Conservation (phyloP, 192 early-diverging fungal species). For the Coemansia sp. region DNA sequence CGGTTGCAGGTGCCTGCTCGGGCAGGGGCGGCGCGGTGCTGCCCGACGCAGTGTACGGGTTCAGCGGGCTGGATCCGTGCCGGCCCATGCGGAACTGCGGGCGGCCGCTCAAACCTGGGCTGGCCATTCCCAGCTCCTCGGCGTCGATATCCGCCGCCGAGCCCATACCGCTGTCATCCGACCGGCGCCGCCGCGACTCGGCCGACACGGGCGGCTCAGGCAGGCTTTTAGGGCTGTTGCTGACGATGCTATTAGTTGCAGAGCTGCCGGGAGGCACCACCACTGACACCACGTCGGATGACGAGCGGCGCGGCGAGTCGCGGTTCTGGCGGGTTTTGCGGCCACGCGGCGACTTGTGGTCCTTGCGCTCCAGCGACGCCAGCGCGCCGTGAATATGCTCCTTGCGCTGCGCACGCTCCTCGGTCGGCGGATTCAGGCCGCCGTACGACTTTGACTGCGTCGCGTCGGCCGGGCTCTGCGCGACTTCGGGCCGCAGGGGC, state of each 20-base stretch:
- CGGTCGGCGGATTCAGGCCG: constrained; percentile 12
- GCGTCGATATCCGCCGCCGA: neutral
- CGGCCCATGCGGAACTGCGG: constrained; percentile 43
- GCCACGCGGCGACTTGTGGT: constrained; percentile 4
- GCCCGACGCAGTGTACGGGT: constrained; percentile 29
- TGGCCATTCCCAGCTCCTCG: no score
- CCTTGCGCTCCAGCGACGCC: constrained; percentile 31
- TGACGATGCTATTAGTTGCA: neutral
- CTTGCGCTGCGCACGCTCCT: constrained; percentile 8
- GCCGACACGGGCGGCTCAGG: neutral
- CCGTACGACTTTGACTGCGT: constrained; percentile 35
- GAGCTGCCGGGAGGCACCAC: no score
- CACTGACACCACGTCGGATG: neutral
- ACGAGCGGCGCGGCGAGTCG: neutral
- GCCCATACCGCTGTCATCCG: neutral
- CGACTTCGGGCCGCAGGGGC: constrained; percentile 10
- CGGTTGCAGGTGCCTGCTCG: no score
- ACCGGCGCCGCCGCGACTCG: no score
- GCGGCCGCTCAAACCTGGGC: constrained; percentile 1
- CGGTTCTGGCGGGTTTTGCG: constrained; percentile 30
- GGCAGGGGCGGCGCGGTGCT: constrained; percentile 36
- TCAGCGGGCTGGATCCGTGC: constrained; percentile 48
- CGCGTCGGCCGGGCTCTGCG: constrained; percentile 21
- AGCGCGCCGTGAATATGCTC: constrained; percentile 20
- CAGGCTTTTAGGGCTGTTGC: no score